Evolutionary conservation across 1,284 basidiomycete species (phyloP).

Genomic region (Puccinia polysora): DNA sequence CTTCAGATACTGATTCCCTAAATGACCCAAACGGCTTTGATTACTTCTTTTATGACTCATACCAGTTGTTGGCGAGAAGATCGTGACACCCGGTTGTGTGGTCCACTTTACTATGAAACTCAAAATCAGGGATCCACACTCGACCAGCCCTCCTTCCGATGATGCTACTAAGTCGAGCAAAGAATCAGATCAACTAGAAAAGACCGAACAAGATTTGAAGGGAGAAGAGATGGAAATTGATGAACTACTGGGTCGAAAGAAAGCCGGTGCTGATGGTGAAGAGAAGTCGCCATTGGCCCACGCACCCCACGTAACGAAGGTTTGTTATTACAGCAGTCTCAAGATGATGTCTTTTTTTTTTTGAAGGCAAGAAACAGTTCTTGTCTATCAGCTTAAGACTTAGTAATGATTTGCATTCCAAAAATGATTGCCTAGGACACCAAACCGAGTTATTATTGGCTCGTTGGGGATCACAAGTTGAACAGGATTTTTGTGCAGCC

Average conservation of each 20-base stretch:
- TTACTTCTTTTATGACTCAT: not conserved
- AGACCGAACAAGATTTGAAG: constrained; percentile 55
- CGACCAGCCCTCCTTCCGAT: constrained; percentile 6
- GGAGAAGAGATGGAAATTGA: constrained; percentile 63
- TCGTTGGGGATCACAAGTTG: constrained; percentile 84
- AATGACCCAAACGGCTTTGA: constrained; percentile 24
- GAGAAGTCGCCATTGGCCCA: constrained; percentile 66
- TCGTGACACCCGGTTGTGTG: constrained; percentile 81
- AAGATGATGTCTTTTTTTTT: too few relatives aligned
- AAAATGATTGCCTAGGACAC: constrained; percentile 61
- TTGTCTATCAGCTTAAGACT: too few relatives aligned
- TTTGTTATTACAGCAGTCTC: too few relatives aligned
- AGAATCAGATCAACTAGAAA: constrained; percentile 35
- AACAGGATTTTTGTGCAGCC: constrained; percentile 88
- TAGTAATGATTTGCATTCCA: too few relatives aligned
- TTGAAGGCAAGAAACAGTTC: too few relatives aligned
- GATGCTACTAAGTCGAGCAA: not conserved
- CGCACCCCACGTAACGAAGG: constrained; percentile 83
- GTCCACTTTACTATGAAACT: constrained; percentile 82
- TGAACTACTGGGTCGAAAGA: constrained; percentile 64
- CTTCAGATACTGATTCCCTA: not conserved
- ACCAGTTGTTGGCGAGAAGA: constrained; percentile 80
- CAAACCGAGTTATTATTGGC: constrained; percentile 76
- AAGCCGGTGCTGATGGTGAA: constrained; percentile 59
- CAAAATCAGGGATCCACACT: constrained; percentile 59